Percentiles rank a stretch among this genome's conserved stretches.
phyloP scores from a whole-genome alignment of 140 eudicot species.

The Oenanthe javanica region DNA sequence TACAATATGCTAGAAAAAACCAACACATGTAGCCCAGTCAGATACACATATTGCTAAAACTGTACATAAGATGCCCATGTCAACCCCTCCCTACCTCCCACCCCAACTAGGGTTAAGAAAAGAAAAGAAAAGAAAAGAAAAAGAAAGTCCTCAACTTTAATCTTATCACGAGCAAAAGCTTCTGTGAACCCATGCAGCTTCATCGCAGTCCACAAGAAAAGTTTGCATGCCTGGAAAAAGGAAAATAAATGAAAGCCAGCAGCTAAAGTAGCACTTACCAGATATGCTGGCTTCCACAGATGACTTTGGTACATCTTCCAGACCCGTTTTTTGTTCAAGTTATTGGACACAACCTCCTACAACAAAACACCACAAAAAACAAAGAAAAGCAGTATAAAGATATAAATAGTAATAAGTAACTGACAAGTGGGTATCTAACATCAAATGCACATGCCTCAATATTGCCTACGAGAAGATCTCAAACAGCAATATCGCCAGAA shows the following conservation, averaged over 20 bases:
- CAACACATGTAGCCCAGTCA: not conserved
- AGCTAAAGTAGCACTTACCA: constrained; percentile 48
- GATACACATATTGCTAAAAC: not conserved
- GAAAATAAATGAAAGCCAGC: constrained; percentile 38
- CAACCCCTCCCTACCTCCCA: not conserved
- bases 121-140: not conserved
- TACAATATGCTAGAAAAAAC: not conserved
- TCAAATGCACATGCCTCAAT: constrained; percentile 53
- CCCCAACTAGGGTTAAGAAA: not conserved
- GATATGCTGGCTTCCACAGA: constrained; percentile 29
- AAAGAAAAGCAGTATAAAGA: constrained; percentile 35
- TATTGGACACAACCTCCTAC: constrained; percentile 41
- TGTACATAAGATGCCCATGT: not conserved
- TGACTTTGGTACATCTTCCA: not conserved
- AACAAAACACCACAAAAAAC: constrained; percentile 19
- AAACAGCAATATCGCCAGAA: constrained; percentile 31
- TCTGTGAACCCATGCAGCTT: not conserved
- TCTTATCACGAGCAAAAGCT: not conserved
- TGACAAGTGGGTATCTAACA: not conserved
- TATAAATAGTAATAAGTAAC: constrained; percentile 4
- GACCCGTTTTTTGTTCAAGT: constrained; percentile 30
- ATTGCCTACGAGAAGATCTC: constrained; percentile 36
- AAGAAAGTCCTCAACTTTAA: not conserved
- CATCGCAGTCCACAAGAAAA: not conserved
- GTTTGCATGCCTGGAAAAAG: constrained; percentile 33